Percentiles rank a stretch among this genome's conserved stretches.
phyloP scores from a whole-genome alignment of 148 eudicot species.

The Chenopodium formosanum region DNA sequence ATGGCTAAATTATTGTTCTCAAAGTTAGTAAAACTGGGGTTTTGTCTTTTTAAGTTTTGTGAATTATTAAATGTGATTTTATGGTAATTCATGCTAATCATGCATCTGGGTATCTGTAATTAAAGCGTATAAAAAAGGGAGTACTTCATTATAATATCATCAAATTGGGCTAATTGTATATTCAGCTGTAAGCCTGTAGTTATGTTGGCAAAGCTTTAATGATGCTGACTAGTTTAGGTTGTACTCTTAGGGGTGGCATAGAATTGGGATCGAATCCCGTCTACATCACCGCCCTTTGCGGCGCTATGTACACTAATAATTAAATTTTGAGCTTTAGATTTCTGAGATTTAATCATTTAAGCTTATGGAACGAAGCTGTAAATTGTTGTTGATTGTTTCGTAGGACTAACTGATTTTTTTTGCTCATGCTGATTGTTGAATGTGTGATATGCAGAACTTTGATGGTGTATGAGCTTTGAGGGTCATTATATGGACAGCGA shows the following conservation, averaged over 20 bases:
- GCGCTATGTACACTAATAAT: background rate
- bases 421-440: background rate
- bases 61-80: background rate
- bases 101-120: background rate
- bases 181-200: conserved; percentile 1
- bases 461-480: conserved; percentile 28
- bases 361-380: background rate
- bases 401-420: background rate
- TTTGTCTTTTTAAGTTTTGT: background rate
- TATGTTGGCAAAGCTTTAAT: background rate
- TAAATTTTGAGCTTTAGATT: background rate
- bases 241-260: no score
- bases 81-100: background rate
- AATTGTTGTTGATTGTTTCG: background rate
- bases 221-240: no score
- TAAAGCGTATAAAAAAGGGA: background rate
- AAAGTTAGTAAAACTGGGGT: background rate
- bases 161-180: background rate
- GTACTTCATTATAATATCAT: background rate
- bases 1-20: background rate
- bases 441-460: conserved; percentile 33
- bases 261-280: background rate
- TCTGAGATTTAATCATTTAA: background rate
- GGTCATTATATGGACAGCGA: conserved; percentile 28
- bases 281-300: background rate